A percentile compares a stretch with the other conserved stretches of the same genome.
These are phyloP conservation scores for Ustilago vetiveriae DNA, from an alignment of 1,284 basidiomycete genomes.

Conservation along the genomic window DNA sequence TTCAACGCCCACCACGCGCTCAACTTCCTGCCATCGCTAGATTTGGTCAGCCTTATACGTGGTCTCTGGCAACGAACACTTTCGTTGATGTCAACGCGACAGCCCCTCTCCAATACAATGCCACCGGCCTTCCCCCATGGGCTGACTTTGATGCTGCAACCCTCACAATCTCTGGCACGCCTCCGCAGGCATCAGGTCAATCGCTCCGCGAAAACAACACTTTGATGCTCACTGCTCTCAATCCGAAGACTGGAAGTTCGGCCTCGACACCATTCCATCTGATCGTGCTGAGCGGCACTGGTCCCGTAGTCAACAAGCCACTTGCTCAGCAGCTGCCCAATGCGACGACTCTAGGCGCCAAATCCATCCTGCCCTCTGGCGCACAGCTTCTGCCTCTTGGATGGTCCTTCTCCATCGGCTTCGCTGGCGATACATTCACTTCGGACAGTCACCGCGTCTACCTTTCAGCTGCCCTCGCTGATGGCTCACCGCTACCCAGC, in stretches of 20 bases:
- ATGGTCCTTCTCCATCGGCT: conserved; percentile 92
- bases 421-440: conserved; percentile 76
- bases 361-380: conserved; percentile 56
- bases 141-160: conserved; percentile 48
- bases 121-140: conserved; percentile 54
- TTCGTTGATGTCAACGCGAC: conserved; percentile 39
- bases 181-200: conserved; percentile 18
- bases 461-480: conserved; percentile 75
- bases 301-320: conserved; percentile 54
- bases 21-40: conserved; percentile 60
- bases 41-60: conserved; percentile 49
- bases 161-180: conserved; percentile 52
- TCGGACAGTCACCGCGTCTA: conserved; percentile 70
- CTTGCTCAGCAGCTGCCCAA: conserved; percentile 58
- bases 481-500: conserved; percentile 77
- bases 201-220: conserved; percentile 3
- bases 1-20: conserved; percentile 35
- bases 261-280: conserved; percentile 43
- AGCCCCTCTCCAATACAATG: conserved; percentile 32
- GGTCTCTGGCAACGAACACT: conserved; percentile 55
- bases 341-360: conserved; percentile 50
- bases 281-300: conserved; percentile 46
- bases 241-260: conserved; percentile 22
- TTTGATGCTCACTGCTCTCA: conserved; percentile 21
- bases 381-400: conserved; percentile 77